Evolutionary conservation across 345 rosid species (phyloP), one percentile per base, ranked within the genome.

Genomic region (Erodium maritimum): DNA sequence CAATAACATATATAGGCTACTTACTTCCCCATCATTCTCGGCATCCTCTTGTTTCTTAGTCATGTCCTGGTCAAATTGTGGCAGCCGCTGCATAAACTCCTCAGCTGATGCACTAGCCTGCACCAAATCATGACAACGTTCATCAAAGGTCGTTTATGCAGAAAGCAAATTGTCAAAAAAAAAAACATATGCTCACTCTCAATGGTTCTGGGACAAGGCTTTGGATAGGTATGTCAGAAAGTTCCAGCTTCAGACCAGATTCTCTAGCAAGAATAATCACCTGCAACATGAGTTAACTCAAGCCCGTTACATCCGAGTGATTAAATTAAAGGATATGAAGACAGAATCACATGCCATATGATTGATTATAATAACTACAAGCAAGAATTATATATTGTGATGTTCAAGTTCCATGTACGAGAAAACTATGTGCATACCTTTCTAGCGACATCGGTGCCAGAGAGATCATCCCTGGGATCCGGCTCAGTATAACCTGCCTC

Each of bases 381-480:
- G n/a, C n/a, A n/a, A n/a, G n/a, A n/a, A n/a, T n/a, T n/a, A 23
- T 3, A 54, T 21, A 54, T 54, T 54, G 21, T 16, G 18, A 17
- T 13, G 18, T 22, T 55, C 23, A 17, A 55, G 23, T n/a, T 55
- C 19, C 42, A 55, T 1, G 25, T 1, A 10, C 8, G 56, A 21
- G 24, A 55, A 45, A 42, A 42, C 2, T 42, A 42, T 10, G 48
- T 42, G 3, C 48, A 42, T 79, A 89, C 97, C 97, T 90, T 93
- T 71, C 99, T 75, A 19, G 94, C 97, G 59, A 94, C 99, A 85
- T 94, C 99, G 18, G 87, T 85, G 76, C 99, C 99, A 67, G 99
- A 87, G 42, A 93, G 81, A 79, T 93, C 99, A 67, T 94, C 99
- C 73, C 97, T 83, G 21, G 97, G 97, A 84, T 94, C 99, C 48